Evolutionary conservation across 352 stramenopile species (phyloP).

Genomic region (Phytophthora sansomeana): DNA sequence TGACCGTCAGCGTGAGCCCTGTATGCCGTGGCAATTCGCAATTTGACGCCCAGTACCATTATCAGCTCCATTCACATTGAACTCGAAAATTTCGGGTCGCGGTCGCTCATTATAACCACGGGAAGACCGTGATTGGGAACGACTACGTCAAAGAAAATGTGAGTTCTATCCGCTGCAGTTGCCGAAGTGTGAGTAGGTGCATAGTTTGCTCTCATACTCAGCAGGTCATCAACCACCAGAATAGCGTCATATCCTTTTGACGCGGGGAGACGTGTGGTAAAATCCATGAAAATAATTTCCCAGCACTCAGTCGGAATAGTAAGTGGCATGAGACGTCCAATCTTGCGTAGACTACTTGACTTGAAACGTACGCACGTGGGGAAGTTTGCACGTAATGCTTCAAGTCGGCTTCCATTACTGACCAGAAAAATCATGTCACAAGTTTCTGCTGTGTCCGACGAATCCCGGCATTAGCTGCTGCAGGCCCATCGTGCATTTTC

Average conservation of each 20-base stretch:
- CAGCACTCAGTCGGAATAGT: conserved; percentile 1
- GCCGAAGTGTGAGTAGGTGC: background rate
- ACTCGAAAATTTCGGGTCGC: conserved; percentile 10
- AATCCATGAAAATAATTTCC: conserved; percentile 3
- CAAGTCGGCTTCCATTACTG: background rate
- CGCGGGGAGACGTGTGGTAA: conserved; percentile 1
- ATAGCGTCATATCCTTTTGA: conserved; percentile 8
- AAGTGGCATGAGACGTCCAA: conserved; percentile 9
- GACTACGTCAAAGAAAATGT: conserved; percentile 2
- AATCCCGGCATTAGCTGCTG: background rate
- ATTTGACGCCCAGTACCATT: background rate
- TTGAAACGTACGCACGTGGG: background rate
- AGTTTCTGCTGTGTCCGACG: conserved; percentile 3
- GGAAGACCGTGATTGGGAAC: conserved; percentile 10
- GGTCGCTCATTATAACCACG: conserved; percentile 2
- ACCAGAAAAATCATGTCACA: conserved; percentile 1
- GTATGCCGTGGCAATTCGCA: conserved; percentile 6
- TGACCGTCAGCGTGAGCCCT: too few relatives aligned
- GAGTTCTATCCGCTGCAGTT: background rate
- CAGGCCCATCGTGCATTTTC: background rate
- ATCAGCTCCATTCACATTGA: conserved; percentile 10
- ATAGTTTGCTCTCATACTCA: conserved; percentile 8
- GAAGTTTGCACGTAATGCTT: conserved; percentile 4
- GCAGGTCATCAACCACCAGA: background rate
- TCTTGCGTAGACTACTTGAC: conserved; percentile 1